These are phyloP conservation scores for Lentinus brumalis DNA, from an alignment of 768 basidiomycete genomes.

Conservation along the genomic window DNA sequence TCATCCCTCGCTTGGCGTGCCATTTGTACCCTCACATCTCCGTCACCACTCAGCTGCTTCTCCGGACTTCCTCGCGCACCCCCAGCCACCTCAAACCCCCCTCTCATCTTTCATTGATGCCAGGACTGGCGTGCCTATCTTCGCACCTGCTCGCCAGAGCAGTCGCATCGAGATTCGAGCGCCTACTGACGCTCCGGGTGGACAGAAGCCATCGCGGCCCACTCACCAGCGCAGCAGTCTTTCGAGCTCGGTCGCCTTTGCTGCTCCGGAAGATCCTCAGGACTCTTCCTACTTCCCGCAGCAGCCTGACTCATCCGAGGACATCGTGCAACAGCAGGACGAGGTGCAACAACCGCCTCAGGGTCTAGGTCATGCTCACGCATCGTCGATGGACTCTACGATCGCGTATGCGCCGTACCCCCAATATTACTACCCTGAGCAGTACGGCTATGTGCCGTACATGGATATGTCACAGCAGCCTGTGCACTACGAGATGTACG, in stretches of 20 bases:
- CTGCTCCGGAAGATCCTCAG: background rate
- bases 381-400: slow-evolving; percentile 40
- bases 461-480: slow-evolving; percentile 68
- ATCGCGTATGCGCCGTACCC: slow-evolving; percentile 63
- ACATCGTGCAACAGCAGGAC: slow-evolving; percentile 24
- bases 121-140: slow-evolving; percentile 66
- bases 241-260: slow-evolving; percentile 16
- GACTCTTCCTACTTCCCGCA: slow-evolving; percentile 9
- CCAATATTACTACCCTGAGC: slow-evolving; percentile 73
- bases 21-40: slow-evolving; percentile 64
- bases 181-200: slow-evolving; percentile 40
- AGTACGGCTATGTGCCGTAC: slow-evolving; percentile 67
- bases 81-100: slow-evolving; percentile 58
- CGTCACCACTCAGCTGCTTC: slow-evolving; percentile 58
- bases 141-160: slow-evolving; percentile 71
- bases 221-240: slow-evolving; percentile 49
- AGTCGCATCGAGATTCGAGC: slow-evolving; percentile 77
- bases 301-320: slow-evolving; percentile 9
- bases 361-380: slow-evolving; percentile 16
- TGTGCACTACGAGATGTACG: slow-evolving; percentile 70
- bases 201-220: slow-evolving; percentile 33
- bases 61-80: slow-evolving; percentile 61
- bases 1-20: slow-evolving; percentile 44
- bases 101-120: slow-evolving; percentile 68
- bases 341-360: background rate